Percentiles rank a stretch among this genome's conserved stretches.
Evolutionary conservation across 2,329 filamentous ascomycete genomes (phyloP).

Genomic region (Aureobasidium leucospermi): DNA sequence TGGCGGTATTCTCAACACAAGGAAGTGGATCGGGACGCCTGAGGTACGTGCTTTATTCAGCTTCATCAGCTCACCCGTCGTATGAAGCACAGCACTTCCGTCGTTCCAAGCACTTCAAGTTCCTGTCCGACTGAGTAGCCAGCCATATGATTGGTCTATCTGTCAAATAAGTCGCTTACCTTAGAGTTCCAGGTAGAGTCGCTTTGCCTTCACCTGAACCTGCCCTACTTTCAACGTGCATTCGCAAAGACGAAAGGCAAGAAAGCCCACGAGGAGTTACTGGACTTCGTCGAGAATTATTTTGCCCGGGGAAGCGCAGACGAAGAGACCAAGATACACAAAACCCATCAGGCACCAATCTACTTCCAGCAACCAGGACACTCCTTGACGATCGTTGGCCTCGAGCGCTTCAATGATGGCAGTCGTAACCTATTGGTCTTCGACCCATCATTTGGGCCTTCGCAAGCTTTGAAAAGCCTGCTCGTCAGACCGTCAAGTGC

Average conservation of each 20-base stretch:
- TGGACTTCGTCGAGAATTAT: slow-evolving; percentile 62
- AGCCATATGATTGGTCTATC: too few species aligned
- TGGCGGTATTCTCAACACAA: slow-evolving; percentile 72
- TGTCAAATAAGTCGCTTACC: not conserved
- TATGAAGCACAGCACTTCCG: too few species aligned
- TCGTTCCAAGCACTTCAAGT: too few species aligned
- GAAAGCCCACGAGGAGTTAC: slow-evolving; percentile 48
- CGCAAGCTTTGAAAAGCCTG: slow-evolving; percentile 49
- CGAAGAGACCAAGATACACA: slow-evolving; percentile 51
- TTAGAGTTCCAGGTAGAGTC: not conserved
- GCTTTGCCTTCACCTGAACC: not conserved
- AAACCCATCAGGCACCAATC: slow-evolving; percentile 68
- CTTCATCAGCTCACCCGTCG: too few species aligned
- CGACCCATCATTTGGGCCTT: slow-evolving; percentile 74
- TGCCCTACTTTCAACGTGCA: not conserved
- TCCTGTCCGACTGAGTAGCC: too few species aligned
- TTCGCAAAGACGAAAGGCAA: slow-evolving; percentile 25
- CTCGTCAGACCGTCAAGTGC: too few species aligned
- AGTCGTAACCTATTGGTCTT: slow-evolving; percentile 69
- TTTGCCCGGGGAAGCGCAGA: slow-evolving; percentile 47
- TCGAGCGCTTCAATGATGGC: slow-evolving; percentile 63
- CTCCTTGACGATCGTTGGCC: slow-evolving; percentile 80
- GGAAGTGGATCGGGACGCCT: slow-evolving; percentile 93
- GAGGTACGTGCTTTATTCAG: slow-evolving; percentile 40
- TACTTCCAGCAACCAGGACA: slow-evolving; percentile 89